Evolutionary conservation across 148 eudicot species (phyloP), one percentile per base, ranked within the genome.

Genomic region (Chenopodium suecicum): DNA sequence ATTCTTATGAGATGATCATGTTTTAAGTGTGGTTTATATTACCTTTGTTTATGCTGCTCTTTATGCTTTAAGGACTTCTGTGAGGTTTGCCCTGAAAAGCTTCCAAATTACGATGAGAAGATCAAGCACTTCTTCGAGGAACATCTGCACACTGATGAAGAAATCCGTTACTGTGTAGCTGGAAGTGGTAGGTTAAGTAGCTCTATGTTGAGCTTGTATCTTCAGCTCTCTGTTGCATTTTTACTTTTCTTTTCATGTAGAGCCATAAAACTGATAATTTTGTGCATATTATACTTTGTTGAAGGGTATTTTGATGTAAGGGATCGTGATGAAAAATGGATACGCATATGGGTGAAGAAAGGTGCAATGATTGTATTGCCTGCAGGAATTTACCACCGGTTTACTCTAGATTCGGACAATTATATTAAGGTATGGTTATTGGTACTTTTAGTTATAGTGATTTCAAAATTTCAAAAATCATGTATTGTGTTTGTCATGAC

Each of bases 141-240:
- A 78, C 98, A 97, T 82, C 90, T 97, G 76, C 99, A 97, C 89
- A 94, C 98, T n/a, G 99, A 97, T 85, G 99, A 97, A 85, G 99
- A 97, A 89, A 97, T 97, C 85, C 98, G 99, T 62, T 97, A 94
- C 77, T 89, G 92, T 85, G 89, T 97, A 37, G 93, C 92, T 32
- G 99, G 99, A 83, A 92, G 95, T 88, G 99, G 99, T 96, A 90
- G 31, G 88, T 29, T 50, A 34, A 34, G 37, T 34, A 34, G 37
- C 37, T 34, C 37, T 34, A 34, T 34, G 37, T 69, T 71, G 70
- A 70, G n/a, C 32, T 66, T 82, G 63, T 23, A 56, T 27, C 25
- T 31, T 52, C 23, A 23, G 11, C 27, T 74, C 82, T 70, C 50
- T 73, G 46, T 69, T 80, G 44, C 19, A 16, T 2, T 54, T 1